Percentiles rank a stretch among this genome's conserved stretches.
phyloP scores from a whole-genome alignment of 257 asterid species.

The Plectranthus barbatus region DNA sequence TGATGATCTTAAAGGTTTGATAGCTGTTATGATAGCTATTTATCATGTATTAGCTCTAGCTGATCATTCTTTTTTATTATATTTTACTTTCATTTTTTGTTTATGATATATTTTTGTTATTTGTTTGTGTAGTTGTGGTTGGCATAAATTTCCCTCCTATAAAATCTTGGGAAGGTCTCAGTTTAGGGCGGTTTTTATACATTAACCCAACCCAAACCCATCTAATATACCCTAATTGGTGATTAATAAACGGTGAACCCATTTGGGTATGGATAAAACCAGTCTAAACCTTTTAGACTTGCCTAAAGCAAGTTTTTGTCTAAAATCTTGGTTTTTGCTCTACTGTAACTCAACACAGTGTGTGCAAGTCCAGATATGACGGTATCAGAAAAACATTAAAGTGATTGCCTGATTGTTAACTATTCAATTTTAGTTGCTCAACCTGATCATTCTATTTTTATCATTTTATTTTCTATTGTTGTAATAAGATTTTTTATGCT shows the following conservation, averaged over 20 bases:
- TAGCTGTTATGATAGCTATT: slow-evolving; percentile 42
- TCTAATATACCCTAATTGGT: too few relatives aligned
- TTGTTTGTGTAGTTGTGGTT: too few relatives aligned
- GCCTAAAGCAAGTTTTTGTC: too few relatives aligned
- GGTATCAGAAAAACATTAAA: background rate
- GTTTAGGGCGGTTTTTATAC: too few relatives aligned
- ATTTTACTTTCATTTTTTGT: background rate
- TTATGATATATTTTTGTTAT: background rate
- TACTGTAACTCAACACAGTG: too few relatives aligned
- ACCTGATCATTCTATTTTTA: slow-evolving; percentile 24
- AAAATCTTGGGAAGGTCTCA: too few relatives aligned
- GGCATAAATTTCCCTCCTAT: too few relatives aligned
- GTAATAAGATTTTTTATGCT: background rate
- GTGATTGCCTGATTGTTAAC: slow-evolving; percentile 32
- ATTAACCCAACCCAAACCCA: too few relatives aligned
- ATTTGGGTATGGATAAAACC: too few relatives aligned
- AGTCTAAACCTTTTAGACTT: too few relatives aligned
- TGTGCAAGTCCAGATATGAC: background rate
- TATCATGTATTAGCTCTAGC: slow-evolving; percentile 71
- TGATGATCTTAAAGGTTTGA: slow-evolving; percentile 29
- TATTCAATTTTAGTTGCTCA: slow-evolving; percentile 33
- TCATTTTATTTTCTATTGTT: background rate
- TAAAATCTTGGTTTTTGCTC: too few relatives aligned
- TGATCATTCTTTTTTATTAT: slow-evolving; percentile 27
- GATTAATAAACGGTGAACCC: too few relatives aligned